A percentile compares a stretch with the other conserved stretches of the same genome.
These are phyloP conservation scores for Coniella lustricola DNA, from an alignment of 2,329 filamentous ascomycete species.

Conservation along the genomic window DNA sequence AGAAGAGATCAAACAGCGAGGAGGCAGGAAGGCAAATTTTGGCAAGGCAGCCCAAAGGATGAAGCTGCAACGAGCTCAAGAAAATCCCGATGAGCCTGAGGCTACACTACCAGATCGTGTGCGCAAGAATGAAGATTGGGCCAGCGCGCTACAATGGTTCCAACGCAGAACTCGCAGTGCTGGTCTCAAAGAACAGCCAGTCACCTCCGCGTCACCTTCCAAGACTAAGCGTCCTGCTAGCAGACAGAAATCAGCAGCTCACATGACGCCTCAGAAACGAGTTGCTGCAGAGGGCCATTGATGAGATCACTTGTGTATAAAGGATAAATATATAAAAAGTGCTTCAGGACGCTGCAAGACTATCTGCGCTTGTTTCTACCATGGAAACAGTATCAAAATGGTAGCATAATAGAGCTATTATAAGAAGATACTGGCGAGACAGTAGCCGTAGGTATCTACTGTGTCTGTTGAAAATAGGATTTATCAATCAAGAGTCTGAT, in stretches of 20 bases:
- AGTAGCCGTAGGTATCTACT: too few relatives aligned
- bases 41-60: conserved; percentile 37
- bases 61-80: conserved; percentile 24
- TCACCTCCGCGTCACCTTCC: conserved; percentile 5
- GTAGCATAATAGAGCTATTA: too few relatives aligned
- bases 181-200: background rate
- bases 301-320: background rate
- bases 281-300: background rate
- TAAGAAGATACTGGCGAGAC: too few relatives aligned
- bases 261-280: background rate
- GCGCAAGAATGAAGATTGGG: conserved; percentile 37
- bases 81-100: conserved; percentile 19
- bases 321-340: background rate
- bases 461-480: too few relatives aligned
- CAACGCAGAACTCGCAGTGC: background rate
- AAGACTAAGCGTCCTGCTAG: conserved; percentile 9
- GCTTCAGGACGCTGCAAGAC: too few relatives aligned
- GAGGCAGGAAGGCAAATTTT: conserved; percentile 43
- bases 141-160: conserved; percentile 30
- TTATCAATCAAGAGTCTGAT: too few relatives aligned
- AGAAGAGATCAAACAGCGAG: conserved; percentile 41
- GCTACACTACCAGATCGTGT: conserved; percentile 38
- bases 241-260: conserved; percentile 7
- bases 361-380: too few relatives aligned
- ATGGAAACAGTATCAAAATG: too few relatives aligned